These are phyloP conservation scores for Lactarius vividus DNA, from an alignment of 768 basidiomycete genomes.

Conservation along the genomic window DNA sequence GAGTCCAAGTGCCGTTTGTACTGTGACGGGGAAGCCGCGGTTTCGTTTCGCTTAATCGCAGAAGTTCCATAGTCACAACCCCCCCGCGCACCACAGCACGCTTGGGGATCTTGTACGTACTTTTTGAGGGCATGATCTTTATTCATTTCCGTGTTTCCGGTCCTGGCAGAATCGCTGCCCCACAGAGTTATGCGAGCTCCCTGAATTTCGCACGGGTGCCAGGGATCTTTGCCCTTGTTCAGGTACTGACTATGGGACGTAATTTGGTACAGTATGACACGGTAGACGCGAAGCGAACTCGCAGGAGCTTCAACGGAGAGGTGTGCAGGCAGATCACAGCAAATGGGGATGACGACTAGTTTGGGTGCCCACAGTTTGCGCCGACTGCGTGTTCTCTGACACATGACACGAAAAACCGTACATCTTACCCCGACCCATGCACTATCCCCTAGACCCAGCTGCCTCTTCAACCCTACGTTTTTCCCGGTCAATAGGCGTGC, in stretches of 20 bases:
- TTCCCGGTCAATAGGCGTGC: conserved; percentile 7
- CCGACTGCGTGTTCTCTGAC: not conserved
- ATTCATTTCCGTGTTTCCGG: conserved; percentile 10
- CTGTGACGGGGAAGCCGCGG: not conserved
- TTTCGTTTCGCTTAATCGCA: not conserved
- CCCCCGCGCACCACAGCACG: not conserved
- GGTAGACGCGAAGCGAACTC: not conserved
- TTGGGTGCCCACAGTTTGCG: not conserved
- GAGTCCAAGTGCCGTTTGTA: not conserved
- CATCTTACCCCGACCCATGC: not conserved
- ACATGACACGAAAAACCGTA: not conserved
- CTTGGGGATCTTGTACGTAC: conserved; percentile 18
- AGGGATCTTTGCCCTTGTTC: not conserved
- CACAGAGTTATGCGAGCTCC: not conserved
- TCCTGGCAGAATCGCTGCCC: conserved; percentile 1
- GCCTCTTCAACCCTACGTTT: not conserved
- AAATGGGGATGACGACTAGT: conserved; percentile 2
- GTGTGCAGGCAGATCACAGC: not conserved
- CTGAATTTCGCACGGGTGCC: conserved; percentile 1
- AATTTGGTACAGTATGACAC: not conserved
- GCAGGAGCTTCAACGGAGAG: not conserved
- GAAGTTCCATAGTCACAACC: not conserved
- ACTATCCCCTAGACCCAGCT: conserved; percentile 4
- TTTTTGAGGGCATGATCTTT: not conserved
- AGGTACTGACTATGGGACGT: not conserved